phyloP scores from a whole-genome alignment of 2,329 filamentous ascomycete species.

The Zymoseptoria ardabiliae region DNA sequence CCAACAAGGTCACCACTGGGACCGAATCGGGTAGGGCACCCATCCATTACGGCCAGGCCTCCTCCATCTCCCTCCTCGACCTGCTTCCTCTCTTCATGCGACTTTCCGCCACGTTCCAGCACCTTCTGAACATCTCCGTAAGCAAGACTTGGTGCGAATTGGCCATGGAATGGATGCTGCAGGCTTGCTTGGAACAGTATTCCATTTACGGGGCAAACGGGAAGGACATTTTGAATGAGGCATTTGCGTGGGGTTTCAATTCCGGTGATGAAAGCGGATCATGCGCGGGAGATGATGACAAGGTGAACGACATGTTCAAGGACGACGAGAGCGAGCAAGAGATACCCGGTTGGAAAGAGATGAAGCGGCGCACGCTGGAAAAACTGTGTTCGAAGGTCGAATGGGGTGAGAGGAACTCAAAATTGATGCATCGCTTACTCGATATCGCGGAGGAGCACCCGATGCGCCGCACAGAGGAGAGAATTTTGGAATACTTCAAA shows the following conservation, averaged over 20 bases:
- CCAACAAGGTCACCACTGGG: neutral
- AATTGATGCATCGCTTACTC: constrained; percentile 26
- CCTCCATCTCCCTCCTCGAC: constrained; percentile 31
- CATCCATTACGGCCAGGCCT: constrained; percentile 31
- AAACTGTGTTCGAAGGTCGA: constrained; percentile 16
- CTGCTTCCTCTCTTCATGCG: constrained; percentile 44
- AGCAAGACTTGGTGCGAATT: constrained; percentile 39
- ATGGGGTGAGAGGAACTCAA: constrained; percentile 2
- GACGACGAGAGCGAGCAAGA: constrained; percentile 29
- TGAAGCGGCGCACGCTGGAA: constrained; percentile 30
- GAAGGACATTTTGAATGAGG: constrained; percentile 33
- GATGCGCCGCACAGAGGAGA: constrained; percentile 33
- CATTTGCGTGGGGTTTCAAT: constrained; percentile 40
- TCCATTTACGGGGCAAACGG: constrained; percentile 33
- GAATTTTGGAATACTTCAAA: constrained; percentile 36
- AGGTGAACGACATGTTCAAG: constrained; percentile 31
- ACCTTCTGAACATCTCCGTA: constrained; percentile 24
- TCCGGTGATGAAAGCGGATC: constrained; percentile 20
- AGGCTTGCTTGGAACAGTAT: constrained; percentile 45
- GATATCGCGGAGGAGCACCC: constrained; percentile 24
- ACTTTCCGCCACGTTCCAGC: constrained; percentile 36
- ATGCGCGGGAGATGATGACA: constrained; percentile 21
- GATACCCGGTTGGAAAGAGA: constrained; percentile 30
- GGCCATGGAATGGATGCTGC: constrained; percentile 42
- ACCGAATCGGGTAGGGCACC: neutral